Conservation (phyloP, 73 alveolate genomes). For the Paramecium biaurelia region DNA sequence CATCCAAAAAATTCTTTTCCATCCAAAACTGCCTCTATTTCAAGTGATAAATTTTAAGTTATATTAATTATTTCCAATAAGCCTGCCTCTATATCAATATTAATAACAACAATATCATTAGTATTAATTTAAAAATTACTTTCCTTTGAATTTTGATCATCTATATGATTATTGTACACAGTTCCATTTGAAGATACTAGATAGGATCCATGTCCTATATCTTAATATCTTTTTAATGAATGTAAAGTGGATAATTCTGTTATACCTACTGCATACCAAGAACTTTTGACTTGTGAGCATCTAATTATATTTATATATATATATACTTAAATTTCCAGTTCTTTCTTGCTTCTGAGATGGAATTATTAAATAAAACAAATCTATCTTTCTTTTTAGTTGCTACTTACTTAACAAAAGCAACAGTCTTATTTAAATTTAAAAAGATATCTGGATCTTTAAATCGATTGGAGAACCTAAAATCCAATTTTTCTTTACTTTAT, state of each 20-base stretch:
- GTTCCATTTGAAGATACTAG: slow-evolving; percentile 60
- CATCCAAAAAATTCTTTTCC: background rate
- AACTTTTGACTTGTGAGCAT: background rate
- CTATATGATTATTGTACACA: slow-evolving; percentile 8
- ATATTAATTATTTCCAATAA: background rate
- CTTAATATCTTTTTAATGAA: slow-evolving; percentile 19
- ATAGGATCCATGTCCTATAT: slow-evolving; percentile 59
- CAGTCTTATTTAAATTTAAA: background rate
- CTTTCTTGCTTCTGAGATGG: background rate
- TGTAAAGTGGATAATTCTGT: slow-evolving; percentile 41
- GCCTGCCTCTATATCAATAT: background rate
- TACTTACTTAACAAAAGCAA: slow-evolving; percentile 32
- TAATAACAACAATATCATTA: slow-evolving; percentile 16
- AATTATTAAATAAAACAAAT: slow-evolving; percentile 42
- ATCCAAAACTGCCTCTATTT: background rate
- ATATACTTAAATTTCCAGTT: background rate
- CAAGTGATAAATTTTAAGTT: background rate
- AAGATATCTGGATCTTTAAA: slow-evolving; percentile 53
- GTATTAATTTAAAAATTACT: slow-evolving; percentile 1
- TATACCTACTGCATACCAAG: slow-evolving; percentile 64
- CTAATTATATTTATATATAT: background rate
- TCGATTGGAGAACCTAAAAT: background rate
- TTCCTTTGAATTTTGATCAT: slow-evolving; percentile 25
- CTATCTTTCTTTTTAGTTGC: slow-evolving; percentile 52
- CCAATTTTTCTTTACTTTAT: background rate